These are phyloP conservation scores for Pyrus communis DNA, from an alignment of 306 rosid genomes.

Conservation along the genomic window DNA sequence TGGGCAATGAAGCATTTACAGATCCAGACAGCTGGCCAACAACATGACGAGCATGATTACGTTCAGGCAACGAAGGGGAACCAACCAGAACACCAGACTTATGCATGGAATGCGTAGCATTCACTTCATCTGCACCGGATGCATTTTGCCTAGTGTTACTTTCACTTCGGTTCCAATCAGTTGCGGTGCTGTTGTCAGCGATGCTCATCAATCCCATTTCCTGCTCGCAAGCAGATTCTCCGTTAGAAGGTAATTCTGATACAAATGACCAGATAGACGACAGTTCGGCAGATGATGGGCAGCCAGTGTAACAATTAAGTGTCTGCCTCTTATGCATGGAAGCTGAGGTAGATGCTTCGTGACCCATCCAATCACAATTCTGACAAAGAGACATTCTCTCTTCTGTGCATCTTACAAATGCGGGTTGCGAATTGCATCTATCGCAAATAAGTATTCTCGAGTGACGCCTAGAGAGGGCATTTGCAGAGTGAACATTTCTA, in stretches of 20 bases:
- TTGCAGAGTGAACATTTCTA: conserved; percentile 92
- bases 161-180: conserved; percentile 37
- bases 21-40: conserved; percentile 39
- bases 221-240: conserved; percentile 79
- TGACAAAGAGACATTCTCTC: conserved; percentile 86
- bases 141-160: conserved; percentile 23
- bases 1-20: conserved; percentile 41
- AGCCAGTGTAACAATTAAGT: conserved; percentile 73
- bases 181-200: conserved; percentile 44
- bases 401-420: conserved; percentile 70
- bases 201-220: conserved; percentile 88
- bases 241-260: conserved; percentile 44
- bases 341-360: conserved; percentile 49
- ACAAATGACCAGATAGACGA: conserved; percentile 91
- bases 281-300: conserved; percentile 88
- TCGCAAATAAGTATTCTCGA: conserved; percentile 77
- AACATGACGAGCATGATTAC: conserved; percentile 29
- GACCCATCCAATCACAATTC: conserved; percentile 90
- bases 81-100: conserved; percentile 42
- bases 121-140: conserved; percentile 34
- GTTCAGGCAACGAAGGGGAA: conserved; percentile 44
- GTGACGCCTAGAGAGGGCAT: conserved; percentile 89
- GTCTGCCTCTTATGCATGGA: conserved; percentile 69
- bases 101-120: conserved; percentile 19
- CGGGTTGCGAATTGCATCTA: conserved; percentile 78